These are phyloP conservation scores for Ceratocystis albifundus DNA, from an alignment of 2,329 filamentous ascomycete species.

Conservation along the genomic window DNA sequence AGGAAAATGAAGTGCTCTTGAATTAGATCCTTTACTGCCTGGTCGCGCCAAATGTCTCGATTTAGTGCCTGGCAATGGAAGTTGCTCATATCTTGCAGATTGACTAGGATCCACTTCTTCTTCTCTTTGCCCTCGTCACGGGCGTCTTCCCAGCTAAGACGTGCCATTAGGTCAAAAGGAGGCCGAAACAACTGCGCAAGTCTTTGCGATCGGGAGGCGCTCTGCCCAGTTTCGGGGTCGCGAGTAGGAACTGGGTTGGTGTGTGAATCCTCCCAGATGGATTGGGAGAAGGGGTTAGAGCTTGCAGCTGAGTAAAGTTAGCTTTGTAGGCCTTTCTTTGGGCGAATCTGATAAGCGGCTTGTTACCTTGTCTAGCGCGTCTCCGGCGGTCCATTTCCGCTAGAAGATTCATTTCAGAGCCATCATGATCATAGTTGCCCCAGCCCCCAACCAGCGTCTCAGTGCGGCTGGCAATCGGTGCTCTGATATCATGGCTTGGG, in stretches of 20 bases:
- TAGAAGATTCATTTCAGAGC: constrained; percentile 6
- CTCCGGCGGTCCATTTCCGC: constrained; percentile 18
- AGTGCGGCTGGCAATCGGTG: constrained; percentile 80
- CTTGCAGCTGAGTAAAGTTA: constrained; percentile 16
- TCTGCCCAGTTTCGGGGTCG: constrained; percentile 22
- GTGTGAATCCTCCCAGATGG: constrained; percentile 31
- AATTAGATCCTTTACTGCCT: constrained; percentile 64
- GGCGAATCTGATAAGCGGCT: not conserved
- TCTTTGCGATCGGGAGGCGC: constrained; percentile 54
- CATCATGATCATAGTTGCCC: constrained; percentile 13
- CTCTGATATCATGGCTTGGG: constrained; percentile 57
- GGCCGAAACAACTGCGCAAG: constrained; percentile 88
- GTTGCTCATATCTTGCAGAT: constrained; percentile 83
- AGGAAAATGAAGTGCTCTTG: constrained; percentile 91
- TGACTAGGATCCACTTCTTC: constrained; percentile 90
- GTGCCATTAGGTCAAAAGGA: constrained; percentile 78
- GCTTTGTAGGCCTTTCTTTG: not conserved
- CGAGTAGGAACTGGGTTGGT: constrained; percentile 11
- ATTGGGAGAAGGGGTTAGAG: constrained; percentile 33
- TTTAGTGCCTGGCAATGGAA: constrained; percentile 94
- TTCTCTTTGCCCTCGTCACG: constrained; percentile 74
- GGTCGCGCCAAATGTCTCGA: constrained; percentile 89
- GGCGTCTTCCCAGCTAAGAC: constrained; percentile 69
- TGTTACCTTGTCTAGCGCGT: constrained; percentile 18
- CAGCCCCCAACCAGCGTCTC: constrained; percentile 67